Base-by-base conservation (phyloP, 768 basidiomycete genomes). In the Crassisporium funariophilum region DNA sequence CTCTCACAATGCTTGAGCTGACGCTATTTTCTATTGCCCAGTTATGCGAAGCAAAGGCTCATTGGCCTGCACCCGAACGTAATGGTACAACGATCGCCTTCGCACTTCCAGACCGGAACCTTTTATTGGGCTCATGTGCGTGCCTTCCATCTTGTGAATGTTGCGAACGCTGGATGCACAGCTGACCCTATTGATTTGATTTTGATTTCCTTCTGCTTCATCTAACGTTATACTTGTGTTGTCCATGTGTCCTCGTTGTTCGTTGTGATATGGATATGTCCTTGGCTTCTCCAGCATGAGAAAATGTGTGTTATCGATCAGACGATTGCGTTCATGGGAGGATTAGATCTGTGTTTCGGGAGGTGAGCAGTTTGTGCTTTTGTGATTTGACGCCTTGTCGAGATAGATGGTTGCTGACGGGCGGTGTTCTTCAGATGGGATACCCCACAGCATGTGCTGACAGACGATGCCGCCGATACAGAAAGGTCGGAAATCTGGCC, bases 41-140 rank as follows among this genome's bases (percentile, higher is more conserved):
- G 88, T 58, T 97, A 98, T 64, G 74, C 95, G 21, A 99, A 99
- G 60, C 88, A 90, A 56, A 79, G 80, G 21, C 65, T 99, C 20
- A 77, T 78, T 16, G 77, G 75, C 1, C 69, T 99, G 10, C 95
- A 98, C 62, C 83, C 85, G 3, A 98, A 98, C 66, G 88, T 99
- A 44, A 84, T 94, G 82, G 84, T 98, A 2, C 97, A 99, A 62
- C 84, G 97, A 19, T 98, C 95, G 4, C 97, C 97, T 0, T 95
- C 92, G 2, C 97, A 99, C 68, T 93, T 98, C 66, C 88, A 92
- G 62, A 97, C 95, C 0, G 95, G 95, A 10, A 98, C 94, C 2
- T 93, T 95, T 64, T 95, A 97, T 62, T 99, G 97, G 97, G 95
- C 95, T 20, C 97, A 98, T 70, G 94, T 95, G 60, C 56, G 86